phyloP scores from a whole-genome alignment of 108 stramenopile genomes.

The Pinguiococcus pyrenoidosus region DNA sequence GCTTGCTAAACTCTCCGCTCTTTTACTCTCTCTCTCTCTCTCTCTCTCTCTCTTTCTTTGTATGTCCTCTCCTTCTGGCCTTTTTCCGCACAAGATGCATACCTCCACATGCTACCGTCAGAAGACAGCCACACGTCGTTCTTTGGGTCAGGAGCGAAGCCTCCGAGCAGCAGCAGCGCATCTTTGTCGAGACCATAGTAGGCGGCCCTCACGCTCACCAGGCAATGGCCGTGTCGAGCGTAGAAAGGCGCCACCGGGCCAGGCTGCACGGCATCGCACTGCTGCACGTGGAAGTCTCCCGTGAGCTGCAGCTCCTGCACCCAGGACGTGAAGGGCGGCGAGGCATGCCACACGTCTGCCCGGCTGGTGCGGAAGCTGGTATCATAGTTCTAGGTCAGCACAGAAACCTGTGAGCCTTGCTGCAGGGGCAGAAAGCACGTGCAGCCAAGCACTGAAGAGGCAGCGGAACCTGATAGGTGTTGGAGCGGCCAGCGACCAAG shows the following conservation, averaged over 20 bases:
- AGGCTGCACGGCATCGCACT: constrained; percentile 27
- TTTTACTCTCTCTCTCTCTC: background rate
- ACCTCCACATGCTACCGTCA: constrained; percentile 47
- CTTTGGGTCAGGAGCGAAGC: constrained; percentile 46
- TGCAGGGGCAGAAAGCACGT: no score
- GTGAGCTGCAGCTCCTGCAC: constrained; percentile 11
- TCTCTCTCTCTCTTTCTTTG: background rate
- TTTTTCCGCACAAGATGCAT: background rate
- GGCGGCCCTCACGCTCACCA: constrained; percentile 30
- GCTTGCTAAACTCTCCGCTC: background rate
- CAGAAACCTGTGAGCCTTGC: no score
- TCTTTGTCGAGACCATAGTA: constrained; percentile 15
- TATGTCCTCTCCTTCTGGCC: background rate
- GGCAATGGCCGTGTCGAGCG: constrained; percentile 51
- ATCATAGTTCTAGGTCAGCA: no score
- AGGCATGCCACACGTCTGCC: background rate
- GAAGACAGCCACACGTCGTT: constrained; percentile 57
- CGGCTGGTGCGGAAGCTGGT: no score
- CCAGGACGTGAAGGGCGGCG: constrained; percentile 4
- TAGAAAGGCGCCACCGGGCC: constrained; percentile 53
- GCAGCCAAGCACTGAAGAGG: no score
- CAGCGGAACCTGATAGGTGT: no score
- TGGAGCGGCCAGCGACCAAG: no score
- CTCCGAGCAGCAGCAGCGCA: constrained; percentile 51
- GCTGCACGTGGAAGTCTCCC: constrained; percentile 31